phyloP scores from a whole-genome alignment of 495 filamentous ascomycete species.

The Xylaria cubensis region DNA sequence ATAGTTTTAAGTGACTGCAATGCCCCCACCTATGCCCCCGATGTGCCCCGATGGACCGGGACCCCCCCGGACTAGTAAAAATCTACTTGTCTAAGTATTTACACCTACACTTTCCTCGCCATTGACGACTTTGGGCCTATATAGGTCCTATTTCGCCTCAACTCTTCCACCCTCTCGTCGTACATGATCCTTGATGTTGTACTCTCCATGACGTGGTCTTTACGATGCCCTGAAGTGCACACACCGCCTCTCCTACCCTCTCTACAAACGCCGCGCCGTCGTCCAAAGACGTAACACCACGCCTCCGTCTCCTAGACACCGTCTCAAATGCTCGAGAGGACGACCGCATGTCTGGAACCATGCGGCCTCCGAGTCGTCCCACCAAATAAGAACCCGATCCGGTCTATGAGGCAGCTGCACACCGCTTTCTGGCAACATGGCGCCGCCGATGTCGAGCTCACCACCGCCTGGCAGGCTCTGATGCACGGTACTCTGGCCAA shows the following conservation, averaged over 20 bases:
- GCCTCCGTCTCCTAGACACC: conserved; percentile 1
- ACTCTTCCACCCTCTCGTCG: not conserved
- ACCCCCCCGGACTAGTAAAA: not conserved
- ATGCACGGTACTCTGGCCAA: conserved; percentile 38
- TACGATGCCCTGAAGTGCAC: not conserved
- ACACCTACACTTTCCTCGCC: not conserved
- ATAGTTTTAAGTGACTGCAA: too few species aligned
- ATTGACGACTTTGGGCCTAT: not conserved
- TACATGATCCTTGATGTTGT: not conserved
- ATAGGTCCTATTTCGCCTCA: not conserved
- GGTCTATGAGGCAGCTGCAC: conserved; percentile 65
- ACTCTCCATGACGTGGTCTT: not conserved
- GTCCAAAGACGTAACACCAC: not conserved
- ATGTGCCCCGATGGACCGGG: not conserved
- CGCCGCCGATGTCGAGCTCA: conserved; percentile 62
- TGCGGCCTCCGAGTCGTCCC: conserved; percentile 72
- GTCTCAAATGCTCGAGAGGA: conserved; percentile 80
- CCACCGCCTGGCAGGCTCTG: conserved; percentile 52
- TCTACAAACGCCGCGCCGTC: conserved; percentile 10
- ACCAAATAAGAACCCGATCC: conserved; percentile 58
- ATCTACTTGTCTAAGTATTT: not conserved
- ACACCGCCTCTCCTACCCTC: not conserved
- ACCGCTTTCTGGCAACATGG: conserved; percentile 73
- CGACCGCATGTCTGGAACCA: conserved; percentile 76
- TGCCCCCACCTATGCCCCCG: too few species aligned